Evolutionary conservation across 495 filamentous ascomycete genomes (phyloP), one percentile per base, ranked within the genome.

Genomic region (Choiromyces venosus): DNA sequence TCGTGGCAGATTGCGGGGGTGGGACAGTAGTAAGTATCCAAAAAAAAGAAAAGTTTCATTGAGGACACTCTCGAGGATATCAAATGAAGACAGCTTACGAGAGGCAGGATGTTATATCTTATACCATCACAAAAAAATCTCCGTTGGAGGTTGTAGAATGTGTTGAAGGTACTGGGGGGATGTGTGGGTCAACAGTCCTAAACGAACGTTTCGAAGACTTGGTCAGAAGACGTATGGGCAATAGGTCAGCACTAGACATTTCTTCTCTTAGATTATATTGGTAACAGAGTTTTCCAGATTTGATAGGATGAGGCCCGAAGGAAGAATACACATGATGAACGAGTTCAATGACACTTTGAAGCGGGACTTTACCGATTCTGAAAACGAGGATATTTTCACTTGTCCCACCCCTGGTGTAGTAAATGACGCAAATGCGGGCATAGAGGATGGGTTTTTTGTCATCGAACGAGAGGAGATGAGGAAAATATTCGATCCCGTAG

Each of bases 1-100:
- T 93, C 69, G 84, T 93, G 0, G 91, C 89, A 74, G 91, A 93
- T 82, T 90, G 89, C 0, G 90, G 90, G 40, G 90, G 90, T 33
- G 91, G 90, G 1, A 93, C 91, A 0, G 90, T 93, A 0, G 75
- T 78, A 71, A 70, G 68, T 69, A 29, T n/a, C 14, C 5, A 29
- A 69, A n/a, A n/a, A n/a, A n/a, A n/a, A n/a, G n/a, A n/a, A n/a
- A n/a, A n/a, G n/a, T 61, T 56, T 35, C 5, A 21, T 42, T 25
- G 36, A 21, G n/a, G n/a, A 12, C 36, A n/a, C n/a, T n/a, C 1
- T 10, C 39, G 29, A 67, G 25, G 5, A 9, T 67, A n/a, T 46
- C 19, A n/a, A 9, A 12, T 4, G 12, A 14, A 3, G 4, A 9
- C 25, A 14, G 35, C 39, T 37, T 10, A 37, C 19, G 9, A 18